Evolutionary conservation across 108 stramenopile genomes (phyloP), one percentile per base, ranked within the genome.

Genomic region (Pelagomonas calceolata): DNA sequence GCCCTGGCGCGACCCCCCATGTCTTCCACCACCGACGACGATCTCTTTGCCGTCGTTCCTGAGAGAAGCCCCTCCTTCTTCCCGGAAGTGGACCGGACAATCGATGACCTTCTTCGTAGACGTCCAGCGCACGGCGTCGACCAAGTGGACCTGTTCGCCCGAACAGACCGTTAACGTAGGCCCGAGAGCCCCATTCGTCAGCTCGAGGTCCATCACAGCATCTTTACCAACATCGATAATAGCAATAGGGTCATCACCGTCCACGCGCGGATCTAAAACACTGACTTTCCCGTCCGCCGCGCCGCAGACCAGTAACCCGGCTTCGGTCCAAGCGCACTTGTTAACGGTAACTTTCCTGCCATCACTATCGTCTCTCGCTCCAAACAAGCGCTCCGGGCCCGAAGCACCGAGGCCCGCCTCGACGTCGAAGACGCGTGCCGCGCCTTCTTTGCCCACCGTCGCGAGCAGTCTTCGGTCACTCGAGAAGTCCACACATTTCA

Each of bases 361-460:
- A 12, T 12, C 39, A 12, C 39, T 12, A 12, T 43, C 39, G 39
- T 12, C 80, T 68, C 82, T 71, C 71, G 74, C 73, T 34, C 75
- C 0, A 5, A 81, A 78, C 18, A 75, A 64, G 32, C 73, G 68
- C 66, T 73, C 37, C 68, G 44, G 0, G 73, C 76, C 17, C 66
- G 12, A 30, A 15, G 66, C 66, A 9, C 32, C 31, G 9, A 18
- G 31, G 10, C 30, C 30, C 31, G 75, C 15, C 39, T 68, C 69
- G 29, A 95, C 71, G 73, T 92, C 87, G 75, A 80, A 99, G 31
- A 99, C 73, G 43, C 94, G 87, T 35, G 96, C 70, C 35, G 87
- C 68, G 26, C 93, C 96, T 68, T 97, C 96, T 74, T 97, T 89
- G 66, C 98, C 95, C 9, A 92, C 97, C 18, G 94, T 94, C 26